phyloP scores from a whole-genome alignment of 805 yeast species.

The Tetrapisispora taiwanensis region DNA sequence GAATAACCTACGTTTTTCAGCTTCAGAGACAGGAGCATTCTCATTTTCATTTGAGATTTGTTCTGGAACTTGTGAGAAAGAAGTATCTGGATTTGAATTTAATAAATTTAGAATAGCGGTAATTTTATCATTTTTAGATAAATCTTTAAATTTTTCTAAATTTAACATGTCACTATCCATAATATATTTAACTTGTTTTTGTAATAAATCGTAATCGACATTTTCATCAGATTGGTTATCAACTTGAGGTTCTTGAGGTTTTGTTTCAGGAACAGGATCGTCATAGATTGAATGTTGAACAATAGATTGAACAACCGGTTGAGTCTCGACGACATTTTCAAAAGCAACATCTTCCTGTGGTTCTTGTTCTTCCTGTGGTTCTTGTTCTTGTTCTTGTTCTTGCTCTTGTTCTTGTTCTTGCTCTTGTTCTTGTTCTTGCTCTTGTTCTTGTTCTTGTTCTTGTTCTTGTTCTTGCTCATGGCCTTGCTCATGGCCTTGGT shows the following conservation, averaged over 20 bases:
- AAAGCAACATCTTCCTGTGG: no score
- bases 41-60: not conserved
- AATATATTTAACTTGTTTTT: slow-evolving; percentile 24
- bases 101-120: slow-evolving; percentile 22
- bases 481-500: no score
- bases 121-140: slow-evolving; percentile 29
- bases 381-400: not conserved
- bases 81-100: slow-evolving; percentile 29
- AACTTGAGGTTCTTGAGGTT: not conserved
- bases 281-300: slow-evolving; percentile 1
- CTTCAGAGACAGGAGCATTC: slow-evolving; percentile 23
- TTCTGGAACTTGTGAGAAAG: slow-evolving; percentile 21
- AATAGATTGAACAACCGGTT: no score
- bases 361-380: not conserved
- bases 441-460: not conserved
- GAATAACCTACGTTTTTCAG: slow-evolving; percentile 29
- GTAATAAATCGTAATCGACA: slow-evolving; percentile 19
- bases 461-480: not conserved
- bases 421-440: not conserved
- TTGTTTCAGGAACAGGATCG: not conserved
- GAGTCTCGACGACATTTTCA: no score
- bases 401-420: not conserved
- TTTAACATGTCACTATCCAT: slow-evolving; percentile 22
- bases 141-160: slow-evolving; percentile 27
- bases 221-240: slow-evolving; percentile 5